phyloP scores from a whole-genome alignment of 2,329 filamentous ascomycete genomes.

The Cladosporium sp. region DNA sequence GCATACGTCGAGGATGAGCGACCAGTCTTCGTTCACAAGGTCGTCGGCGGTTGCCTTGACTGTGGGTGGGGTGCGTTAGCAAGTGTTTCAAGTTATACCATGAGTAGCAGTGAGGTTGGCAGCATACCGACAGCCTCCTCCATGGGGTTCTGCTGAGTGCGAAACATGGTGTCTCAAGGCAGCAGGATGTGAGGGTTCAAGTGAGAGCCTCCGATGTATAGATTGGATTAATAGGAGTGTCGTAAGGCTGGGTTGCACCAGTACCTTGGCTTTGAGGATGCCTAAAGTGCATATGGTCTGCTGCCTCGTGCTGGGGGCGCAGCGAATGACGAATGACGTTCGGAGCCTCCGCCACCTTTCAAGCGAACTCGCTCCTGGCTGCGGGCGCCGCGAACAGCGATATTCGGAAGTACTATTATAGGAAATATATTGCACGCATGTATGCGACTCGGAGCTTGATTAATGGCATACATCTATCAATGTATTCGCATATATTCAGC shows the following conservation, averaged over 20 bases:
- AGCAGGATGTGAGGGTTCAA: background rate
- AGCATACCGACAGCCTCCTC: conserved; percentile 66
- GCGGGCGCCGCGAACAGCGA: background rate
- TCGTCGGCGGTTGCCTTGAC: conserved; percentile 96
- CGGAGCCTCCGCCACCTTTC: background rate
- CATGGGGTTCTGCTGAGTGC: conserved; percentile 56
- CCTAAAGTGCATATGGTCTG: background rate
- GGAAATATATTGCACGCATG: too few relatives aligned
- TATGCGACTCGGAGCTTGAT: background rate
- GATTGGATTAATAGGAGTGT: background rate
- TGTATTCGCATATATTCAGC: background rate
- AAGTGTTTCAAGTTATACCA: background rate
- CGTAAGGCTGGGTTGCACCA: background rate
- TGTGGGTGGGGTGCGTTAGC: conserved; percentile 40
- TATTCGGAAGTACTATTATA: background rate
- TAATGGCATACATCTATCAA: background rate
- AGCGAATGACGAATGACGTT: conserved; percentile 2
- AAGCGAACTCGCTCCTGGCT: background rate
- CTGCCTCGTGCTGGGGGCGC: background rate
- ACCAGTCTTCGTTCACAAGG: conserved; percentile 80
- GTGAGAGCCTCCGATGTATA: background rate
- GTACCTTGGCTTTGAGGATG: conserved; percentile 2
- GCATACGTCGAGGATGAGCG: conserved; percentile 59
- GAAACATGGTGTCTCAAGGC: conserved; percentile 45
- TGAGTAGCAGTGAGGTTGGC: background rate